Evolutionary conservation across 441 rosid genomes (phyloP).

Genomic region (Populus hybrid): DNA sequence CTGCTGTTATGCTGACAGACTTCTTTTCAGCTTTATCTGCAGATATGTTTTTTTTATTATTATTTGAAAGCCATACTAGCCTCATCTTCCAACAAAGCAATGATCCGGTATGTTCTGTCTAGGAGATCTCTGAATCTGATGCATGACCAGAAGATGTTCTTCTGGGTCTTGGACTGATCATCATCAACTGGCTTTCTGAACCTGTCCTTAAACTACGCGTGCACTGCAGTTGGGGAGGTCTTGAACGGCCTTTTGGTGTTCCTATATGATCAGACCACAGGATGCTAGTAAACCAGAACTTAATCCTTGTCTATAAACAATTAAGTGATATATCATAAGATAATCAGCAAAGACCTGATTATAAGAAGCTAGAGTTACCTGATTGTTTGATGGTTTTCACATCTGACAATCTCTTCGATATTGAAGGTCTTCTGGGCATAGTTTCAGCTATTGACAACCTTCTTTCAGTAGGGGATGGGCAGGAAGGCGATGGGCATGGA

Average conservation of each 20-base stretch:
- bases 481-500: constrained; percentile 13
- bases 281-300: constrained; percentile 12
- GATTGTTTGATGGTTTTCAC: constrained; percentile 41
- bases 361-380: constrained; percentile 36
- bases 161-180: constrained; percentile 46
- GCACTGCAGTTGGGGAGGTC: constrained; percentile 63
- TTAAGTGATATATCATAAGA: background rate
- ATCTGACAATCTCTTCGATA: constrained; percentile 39
- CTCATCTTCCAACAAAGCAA: background rate
- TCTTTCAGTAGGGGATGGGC: constrained; percentile 28
- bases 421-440: constrained; percentile 33
- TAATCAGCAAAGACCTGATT: background rate
- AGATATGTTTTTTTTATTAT: background rate
- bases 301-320: background rate
- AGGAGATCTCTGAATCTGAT: constrained; percentile 83
- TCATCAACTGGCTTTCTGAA: constrained; percentile 59
- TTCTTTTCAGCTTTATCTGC: background rate
- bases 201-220: constrained; percentile 50
- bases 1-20: background rate
- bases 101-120: constrained; percentile 12
- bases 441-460: constrained; percentile 40
- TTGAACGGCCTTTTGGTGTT: constrained; percentile 45
- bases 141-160: constrained; percentile 57
- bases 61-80: background rate
- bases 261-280: constrained; percentile 32